Evolutionary conservation across 2,329 filamentous ascomycete species (phyloP).

Genomic region (Stachybotrys chlorohalonatus): DNA sequence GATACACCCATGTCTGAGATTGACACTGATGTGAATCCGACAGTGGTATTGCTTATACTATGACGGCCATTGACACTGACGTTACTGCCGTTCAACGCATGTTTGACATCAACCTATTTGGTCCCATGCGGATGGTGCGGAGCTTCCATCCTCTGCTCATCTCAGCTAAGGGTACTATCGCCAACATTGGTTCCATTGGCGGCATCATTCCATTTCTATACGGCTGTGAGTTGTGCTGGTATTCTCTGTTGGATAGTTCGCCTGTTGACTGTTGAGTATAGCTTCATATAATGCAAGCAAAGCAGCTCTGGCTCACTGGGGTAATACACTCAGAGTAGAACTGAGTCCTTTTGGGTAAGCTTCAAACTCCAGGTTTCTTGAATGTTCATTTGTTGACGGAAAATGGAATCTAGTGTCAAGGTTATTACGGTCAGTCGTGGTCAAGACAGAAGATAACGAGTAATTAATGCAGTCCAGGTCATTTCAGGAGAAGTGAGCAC

Average conservation of each 20-base stretch:
- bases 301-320: slow-evolving; percentile 1
- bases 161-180: slow-evolving; percentile 10
- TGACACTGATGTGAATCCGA: too few species aligned
- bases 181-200: slow-evolving; percentile 14
- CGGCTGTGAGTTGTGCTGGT: slow-evolving; percentile 1
- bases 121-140: slow-evolving; percentile 14
- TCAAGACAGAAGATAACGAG: neutral
- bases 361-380: neutral
- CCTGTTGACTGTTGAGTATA: neutral
- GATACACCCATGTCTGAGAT: neutral
- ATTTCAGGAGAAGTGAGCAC: slow-evolving; percentile 6
- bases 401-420: neutral
- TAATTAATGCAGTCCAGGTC: neutral
- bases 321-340: slow-evolving; percentile 9
- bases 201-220: slow-evolving; percentile 11
- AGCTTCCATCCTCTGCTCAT: slow-evolving; percentile 10
- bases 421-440: neutral
- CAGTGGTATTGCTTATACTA: slow-evolving; percentile 3
- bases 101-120: slow-evolving; percentile 35
- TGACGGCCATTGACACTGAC: slow-evolving; percentile 19
- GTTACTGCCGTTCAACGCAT: slow-evolving; percentile 21
- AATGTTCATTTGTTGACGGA: neutral
- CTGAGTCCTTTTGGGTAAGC: slow-evolving; percentile 11
- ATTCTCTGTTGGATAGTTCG: neutral
- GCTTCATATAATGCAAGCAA: slow-evolving; percentile 11